Conservation (phyloP, 2,329 filamentous ascomycete species). For the Trichophyton schoenleinii region DNA sequence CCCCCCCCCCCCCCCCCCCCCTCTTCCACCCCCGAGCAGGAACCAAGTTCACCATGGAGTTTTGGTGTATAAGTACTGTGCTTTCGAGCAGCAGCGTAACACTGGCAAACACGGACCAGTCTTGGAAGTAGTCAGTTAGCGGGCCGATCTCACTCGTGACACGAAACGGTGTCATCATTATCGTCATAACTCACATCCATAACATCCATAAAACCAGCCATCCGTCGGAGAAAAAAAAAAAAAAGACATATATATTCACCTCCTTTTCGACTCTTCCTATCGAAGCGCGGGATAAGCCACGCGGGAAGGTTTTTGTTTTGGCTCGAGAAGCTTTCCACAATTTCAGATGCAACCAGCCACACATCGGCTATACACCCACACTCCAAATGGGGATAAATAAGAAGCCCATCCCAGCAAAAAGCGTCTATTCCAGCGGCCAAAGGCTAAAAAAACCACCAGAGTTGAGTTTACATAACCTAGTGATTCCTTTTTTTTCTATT, state of each 20-base stretch:
- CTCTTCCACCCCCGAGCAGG: not conserved
- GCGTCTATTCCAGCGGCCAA: not conserved
- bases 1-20: not conserved
- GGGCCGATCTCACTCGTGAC: not conserved
- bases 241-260: not conserved
- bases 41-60: not conserved
- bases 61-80: not conserved
- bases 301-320: constrained; percentile 2
- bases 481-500: no score
- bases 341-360: constrained; percentile 2
- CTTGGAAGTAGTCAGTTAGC: not conserved
- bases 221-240: not conserved
- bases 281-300: not conserved
- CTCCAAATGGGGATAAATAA: constrained; percentile 1
- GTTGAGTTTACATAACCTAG: no score
- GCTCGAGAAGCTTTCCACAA: not conserved
- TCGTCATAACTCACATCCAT: no score
- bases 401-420: not conserved
- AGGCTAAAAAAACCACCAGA: no score
- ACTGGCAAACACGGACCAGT: not conserved
- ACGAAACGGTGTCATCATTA: not conserved
- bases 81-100: not conserved
- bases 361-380: not conserved
- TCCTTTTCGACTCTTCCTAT: not conserved
- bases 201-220: no score